These are phyloP conservation scores for Penicillium sp. DNA, from an alignment of 2,329 filamentous ascomycete species.

Conservation along the genomic window DNA sequence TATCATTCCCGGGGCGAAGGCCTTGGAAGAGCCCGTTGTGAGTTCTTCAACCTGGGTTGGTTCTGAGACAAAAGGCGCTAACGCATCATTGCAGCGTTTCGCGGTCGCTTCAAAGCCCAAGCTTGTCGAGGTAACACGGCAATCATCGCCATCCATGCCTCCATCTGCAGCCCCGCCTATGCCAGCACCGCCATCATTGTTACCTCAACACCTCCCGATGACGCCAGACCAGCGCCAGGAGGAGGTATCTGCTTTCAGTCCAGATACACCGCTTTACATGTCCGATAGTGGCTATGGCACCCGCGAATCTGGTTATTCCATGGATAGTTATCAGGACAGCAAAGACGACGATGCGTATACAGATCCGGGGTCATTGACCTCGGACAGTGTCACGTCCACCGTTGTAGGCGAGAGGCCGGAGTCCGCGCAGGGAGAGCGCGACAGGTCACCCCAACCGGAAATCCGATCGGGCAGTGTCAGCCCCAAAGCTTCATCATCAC, in stretches of 20 bases:
- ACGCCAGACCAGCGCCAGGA: constrained; percentile 36
- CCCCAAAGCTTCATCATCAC: constrained; percentile 17
- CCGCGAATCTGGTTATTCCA: constrained; percentile 28
- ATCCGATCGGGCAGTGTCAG: constrained; percentile 23
- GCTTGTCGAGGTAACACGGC: constrained; percentile 39
- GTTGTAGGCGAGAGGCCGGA: constrained; percentile 24
- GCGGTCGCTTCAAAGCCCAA: constrained; percentile 39
- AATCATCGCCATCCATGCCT: constrained; percentile 31
- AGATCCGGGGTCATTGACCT: constrained; percentile 27
- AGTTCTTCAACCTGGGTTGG: constrained; percentile 3
- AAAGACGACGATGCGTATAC: constrained; percentile 30
- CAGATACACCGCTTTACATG: constrained; percentile 38
- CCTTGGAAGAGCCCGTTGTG: constrained; percentile 27
- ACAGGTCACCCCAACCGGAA: constrained; percentile 20
- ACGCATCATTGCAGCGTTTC: constrained; percentile 27
- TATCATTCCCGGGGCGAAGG: constrained; percentile 15
- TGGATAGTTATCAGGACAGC: constrained; percentile 22
- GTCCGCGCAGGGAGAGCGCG: constrained; percentile 16
- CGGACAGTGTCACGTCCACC: constrained; percentile 28
- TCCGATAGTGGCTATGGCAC: constrained; percentile 37
- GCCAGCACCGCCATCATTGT: constrained; percentile 23
- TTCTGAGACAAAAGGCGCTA: background rate
- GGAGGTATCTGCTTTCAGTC: constrained; percentile 41
- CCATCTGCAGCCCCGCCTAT: constrained; percentile 17
- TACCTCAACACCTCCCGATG: constrained; percentile 29